Conservation (phyloP, 176 grass and related monocot genomes). For the Zoysia japonica region DNA sequence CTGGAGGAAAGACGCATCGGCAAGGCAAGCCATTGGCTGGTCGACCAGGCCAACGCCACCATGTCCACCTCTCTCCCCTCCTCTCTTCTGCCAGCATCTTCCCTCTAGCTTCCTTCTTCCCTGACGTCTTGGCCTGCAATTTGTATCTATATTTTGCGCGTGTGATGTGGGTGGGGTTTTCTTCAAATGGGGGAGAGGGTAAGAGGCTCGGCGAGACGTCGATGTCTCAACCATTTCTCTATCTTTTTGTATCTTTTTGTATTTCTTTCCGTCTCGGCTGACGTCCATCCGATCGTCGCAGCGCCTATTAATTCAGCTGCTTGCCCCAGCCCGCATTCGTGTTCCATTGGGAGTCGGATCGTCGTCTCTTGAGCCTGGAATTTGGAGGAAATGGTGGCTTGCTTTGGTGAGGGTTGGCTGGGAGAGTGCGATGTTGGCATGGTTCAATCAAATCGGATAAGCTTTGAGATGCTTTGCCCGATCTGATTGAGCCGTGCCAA, state of each 20-base stretch:
- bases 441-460: constrained; percentile 58
- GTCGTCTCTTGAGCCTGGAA: neutral
- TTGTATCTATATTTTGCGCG: constrained; percentile 36
- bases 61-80: neutral
- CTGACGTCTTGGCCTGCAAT: constrained; percentile 30
- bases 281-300: neutral
- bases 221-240: constrained; percentile 58
- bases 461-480: neutral
- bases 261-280: neutral
- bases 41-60: neutral
- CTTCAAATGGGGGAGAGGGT: neutral
- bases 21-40: constrained; percentile 39
- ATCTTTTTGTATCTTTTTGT: neutral
- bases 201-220: constrained; percentile 28
- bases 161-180: constrained; percentile 26
- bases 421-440: constrained; percentile 70
- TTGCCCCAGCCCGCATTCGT: neutral
- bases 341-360: constrained; percentile 1
- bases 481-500: constrained; percentile 83
- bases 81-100: neutral
- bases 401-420: constrained; percentile 1
- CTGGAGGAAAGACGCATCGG: constrained; percentile 37
- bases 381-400: neutral
- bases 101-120: neutral
- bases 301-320: constrained; percentile 44